These are phyloP conservation scores for Pseudopithomyces chartarum DNA, from an alignment of 2,329 filamentous ascomycete species.

Conservation along the genomic window DNA sequence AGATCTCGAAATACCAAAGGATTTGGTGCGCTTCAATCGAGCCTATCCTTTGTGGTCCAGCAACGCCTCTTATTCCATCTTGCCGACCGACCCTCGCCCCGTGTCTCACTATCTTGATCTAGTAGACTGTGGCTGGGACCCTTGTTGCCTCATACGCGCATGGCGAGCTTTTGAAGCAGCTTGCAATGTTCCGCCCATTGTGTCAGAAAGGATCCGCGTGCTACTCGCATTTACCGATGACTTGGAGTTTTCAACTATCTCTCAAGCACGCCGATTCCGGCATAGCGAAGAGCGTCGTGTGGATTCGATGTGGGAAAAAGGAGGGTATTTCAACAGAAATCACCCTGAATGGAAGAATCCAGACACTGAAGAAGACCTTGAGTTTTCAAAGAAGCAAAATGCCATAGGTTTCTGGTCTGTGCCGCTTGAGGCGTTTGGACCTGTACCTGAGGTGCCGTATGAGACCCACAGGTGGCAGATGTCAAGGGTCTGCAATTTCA, in stretches of 20 bases:
- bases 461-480: conserved; percentile 1
- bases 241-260: conserved; percentile 3
- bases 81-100: conserved; percentile 7
- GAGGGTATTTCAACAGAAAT: background rate
- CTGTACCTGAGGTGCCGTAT: conserved; percentile 7
- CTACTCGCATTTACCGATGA: background rate
- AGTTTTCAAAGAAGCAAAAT: conserved; percentile 10
- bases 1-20: background rate
- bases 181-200: conserved; percentile 5
- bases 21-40: conserved; percentile 9
- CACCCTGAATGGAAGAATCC: background rate
- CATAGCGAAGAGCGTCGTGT: conserved; percentile 6
- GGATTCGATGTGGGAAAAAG: background rate
- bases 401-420: conserved; percentile 13
- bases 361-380: conserved; percentile 6
- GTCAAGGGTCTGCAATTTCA: conserved; percentile 4
- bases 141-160: conserved; percentile 8
- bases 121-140: conserved; percentile 4
- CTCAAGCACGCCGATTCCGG: conserved; percentile 8
- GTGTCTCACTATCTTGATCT: conserved; percentile 9
- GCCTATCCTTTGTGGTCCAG: conserved; percentile 13
- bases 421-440: conserved; percentile 10
- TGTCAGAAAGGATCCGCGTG: conserved; percentile 7
- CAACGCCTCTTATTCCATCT: conserved; percentile 7
- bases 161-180: conserved; percentile 13